These are phyloP conservation scores for Xerocomellus intermedius DNA, from an alignment of 768 basidiomycete genomes.

Conservation along the genomic window DNA sequence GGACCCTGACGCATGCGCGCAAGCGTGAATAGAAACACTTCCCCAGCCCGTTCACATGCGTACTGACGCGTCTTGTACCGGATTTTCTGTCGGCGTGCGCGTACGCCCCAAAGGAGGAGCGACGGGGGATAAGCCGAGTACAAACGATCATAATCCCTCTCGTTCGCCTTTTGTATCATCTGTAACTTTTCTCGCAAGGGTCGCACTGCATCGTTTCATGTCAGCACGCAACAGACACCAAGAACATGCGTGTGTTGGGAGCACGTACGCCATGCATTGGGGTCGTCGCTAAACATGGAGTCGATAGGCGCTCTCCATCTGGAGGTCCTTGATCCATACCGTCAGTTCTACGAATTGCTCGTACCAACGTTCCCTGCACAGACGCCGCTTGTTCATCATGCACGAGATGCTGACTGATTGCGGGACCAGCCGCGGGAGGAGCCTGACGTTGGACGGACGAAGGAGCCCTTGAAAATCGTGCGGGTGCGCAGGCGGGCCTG, in stretches of 20 bases:
- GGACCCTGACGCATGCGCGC: conserved; percentile 52
- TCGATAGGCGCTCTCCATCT: conserved; percentile 30
- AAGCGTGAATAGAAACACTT: conserved; percentile 49
- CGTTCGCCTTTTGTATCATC: conserved; percentile 35
- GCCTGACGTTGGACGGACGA: conserved; percentile 60
- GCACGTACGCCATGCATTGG: conserved; percentile 22
- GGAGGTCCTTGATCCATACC: conserved; percentile 35
- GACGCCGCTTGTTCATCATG: conserved; percentile 59
- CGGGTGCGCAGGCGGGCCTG: conserved; percentile 50
- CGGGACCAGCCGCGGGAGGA: conserved; percentile 77
- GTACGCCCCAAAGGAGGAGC: conserved; percentile 47
- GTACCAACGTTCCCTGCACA: conserved; percentile 46
- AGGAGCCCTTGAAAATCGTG: conserved; percentile 70
- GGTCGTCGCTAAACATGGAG: conserved; percentile 29
- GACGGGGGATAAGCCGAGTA: conserved; percentile 44
- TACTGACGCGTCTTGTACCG: conserved; percentile 63
- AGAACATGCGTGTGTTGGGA: background rate
- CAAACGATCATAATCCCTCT: conserved; percentile 43
- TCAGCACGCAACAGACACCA: conserved; percentile 2
- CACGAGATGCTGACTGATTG: conserved; percentile 71
- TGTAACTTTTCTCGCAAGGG: conserved; percentile 35
- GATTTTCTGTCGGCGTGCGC: conserved; percentile 59
- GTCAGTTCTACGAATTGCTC: conserved; percentile 32
- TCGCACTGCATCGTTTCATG: conserved; percentile 28
- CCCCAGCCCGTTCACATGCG: conserved; percentile 62